Evolutionary conservation across 129 eudicot genomes (phyloP).

Genomic region (Flaveria sonorensis): DNA sequence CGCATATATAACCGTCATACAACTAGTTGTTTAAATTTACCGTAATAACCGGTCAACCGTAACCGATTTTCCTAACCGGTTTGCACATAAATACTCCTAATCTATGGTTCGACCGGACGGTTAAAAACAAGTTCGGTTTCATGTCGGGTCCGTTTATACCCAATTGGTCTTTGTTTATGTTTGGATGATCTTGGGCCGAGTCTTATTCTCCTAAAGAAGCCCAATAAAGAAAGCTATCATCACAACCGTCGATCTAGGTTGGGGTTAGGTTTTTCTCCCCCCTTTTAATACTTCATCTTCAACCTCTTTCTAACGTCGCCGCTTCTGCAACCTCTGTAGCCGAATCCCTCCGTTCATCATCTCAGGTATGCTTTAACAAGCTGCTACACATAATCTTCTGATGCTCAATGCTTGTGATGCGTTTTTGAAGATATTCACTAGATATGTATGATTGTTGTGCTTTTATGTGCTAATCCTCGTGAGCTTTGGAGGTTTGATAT

Average conservation of each 20-base stretch:
- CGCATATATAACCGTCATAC: too few species aligned
- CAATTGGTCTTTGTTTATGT: too few species aligned
- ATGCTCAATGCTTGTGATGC: neutral
- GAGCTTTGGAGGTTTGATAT: neutral
- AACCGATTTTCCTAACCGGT: too few species aligned
- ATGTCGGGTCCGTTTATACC: too few species aligned
- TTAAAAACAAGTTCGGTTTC: too few species aligned
- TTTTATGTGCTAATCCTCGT: neutral
- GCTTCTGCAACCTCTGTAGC: constrained; percentile 20
- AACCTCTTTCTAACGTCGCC: constrained; percentile 9
- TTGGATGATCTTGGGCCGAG: neutral
- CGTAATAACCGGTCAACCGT: too few species aligned
- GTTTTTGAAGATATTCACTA: neutral
- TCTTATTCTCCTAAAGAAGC: neutral
- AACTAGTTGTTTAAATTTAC: too few species aligned
- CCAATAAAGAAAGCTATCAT: neutral
- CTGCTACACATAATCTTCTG: neutral
- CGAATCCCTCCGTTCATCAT: constrained; percentile 8
- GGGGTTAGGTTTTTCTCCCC: neutral
- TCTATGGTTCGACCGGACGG: too few species aligned
- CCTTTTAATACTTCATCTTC: constrained; percentile 20
- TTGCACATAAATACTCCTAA: too few species aligned
- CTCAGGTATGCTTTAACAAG: constrained; percentile 19
- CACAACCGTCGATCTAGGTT: neutral
- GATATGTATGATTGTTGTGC: neutral